Percentiles rank a stretch among this genome's conserved stretches.
Evolutionary conservation across 805 yeast genomes (phyloP).

Genomic region (Maudiozyma bulderi): DNA sequence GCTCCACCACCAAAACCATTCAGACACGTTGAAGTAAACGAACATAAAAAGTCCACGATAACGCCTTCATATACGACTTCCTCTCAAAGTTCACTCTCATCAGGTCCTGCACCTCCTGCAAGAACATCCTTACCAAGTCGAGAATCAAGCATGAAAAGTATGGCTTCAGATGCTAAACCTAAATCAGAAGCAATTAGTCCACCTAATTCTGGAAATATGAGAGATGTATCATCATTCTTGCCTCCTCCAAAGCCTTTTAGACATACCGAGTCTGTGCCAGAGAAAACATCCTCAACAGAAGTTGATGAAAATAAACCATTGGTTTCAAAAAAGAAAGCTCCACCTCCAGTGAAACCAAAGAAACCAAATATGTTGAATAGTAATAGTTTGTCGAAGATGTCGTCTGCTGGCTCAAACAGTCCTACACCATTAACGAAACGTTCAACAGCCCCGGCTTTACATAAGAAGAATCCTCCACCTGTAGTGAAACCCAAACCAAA

Average conservation of each 20-base stretch:
- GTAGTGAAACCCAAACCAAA: slow-evolving; percentile 24
- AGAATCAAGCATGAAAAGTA: no score
- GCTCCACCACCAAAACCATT: slow-evolving; percentile 27
- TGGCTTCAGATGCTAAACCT: not conserved
- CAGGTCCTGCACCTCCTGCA: not conserved
- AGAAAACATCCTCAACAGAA: not conserved
- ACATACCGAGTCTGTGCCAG: not conserved
- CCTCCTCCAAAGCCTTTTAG: slow-evolving; percentile 30
- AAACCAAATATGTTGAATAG: not conserved
- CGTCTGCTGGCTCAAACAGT: not conserved
- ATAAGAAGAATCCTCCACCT: slow-evolving; percentile 17
- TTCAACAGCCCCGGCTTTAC: not conserved
- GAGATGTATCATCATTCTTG: slow-evolving; percentile 9
- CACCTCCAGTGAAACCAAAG: not conserved
- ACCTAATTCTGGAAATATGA: not conserved
- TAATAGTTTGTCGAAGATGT: not conserved
- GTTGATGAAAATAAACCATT: not conserved
- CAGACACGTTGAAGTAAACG: not conserved
- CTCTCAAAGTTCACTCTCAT: not conserved
- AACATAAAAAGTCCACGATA: not conserved
- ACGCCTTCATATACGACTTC: not conserved
- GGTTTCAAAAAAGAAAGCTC: not conserved
- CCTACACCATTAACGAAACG: not conserved
- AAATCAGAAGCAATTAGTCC: not conserved
- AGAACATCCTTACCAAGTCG: not conserved